These are phyloP conservation scores for Porogramme epimiltina DNA, from an alignment of 1,284 basidiomycete genomes.

Conservation along the genomic window DNA sequence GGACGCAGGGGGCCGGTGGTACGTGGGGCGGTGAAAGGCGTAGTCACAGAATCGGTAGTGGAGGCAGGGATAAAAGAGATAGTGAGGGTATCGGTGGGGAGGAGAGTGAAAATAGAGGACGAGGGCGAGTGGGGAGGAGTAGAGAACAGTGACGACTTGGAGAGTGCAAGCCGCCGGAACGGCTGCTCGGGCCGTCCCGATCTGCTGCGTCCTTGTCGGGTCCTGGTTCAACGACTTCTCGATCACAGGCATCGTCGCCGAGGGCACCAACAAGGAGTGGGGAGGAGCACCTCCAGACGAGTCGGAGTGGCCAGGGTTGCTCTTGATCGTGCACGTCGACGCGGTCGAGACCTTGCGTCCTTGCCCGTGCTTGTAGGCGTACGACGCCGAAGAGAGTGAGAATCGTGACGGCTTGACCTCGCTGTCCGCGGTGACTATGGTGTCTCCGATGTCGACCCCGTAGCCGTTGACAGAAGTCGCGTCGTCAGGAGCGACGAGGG, in stretches of 20 bases:
- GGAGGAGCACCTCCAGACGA: no score
- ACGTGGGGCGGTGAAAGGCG: not conserved
- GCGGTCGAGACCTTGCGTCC: slow-evolving; percentile 38
- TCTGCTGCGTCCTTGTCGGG: no score
- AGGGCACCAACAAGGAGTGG: no score
- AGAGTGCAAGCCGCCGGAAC: no score
- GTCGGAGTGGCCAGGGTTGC: no score
- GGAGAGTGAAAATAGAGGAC: no score
- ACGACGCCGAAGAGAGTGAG: slow-evolving; percentile 30
- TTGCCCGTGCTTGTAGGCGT: slow-evolving; percentile 42
- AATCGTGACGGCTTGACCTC: slow-evolving; percentile 18
- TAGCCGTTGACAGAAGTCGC: slow-evolving; percentile 47
- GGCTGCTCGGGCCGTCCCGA: no score
- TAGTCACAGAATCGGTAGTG: not conserved
- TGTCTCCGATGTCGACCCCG: slow-evolving; percentile 43
- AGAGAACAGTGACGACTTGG: no score
- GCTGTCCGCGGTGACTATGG: slow-evolving; percentile 22
- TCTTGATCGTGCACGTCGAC: slow-evolving; percentile 36
- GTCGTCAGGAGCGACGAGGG: slow-evolving; percentile 44
- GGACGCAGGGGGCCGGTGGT: not conserved
- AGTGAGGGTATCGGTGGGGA: not conserved
- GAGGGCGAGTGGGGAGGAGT: no score
- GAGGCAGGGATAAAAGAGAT: not conserved
- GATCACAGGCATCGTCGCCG: no score
- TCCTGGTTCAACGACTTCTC: no score